Conservation (phyloP, 2,329 filamentous ascomycete species). For the Graphilbum sp. region DNA sequence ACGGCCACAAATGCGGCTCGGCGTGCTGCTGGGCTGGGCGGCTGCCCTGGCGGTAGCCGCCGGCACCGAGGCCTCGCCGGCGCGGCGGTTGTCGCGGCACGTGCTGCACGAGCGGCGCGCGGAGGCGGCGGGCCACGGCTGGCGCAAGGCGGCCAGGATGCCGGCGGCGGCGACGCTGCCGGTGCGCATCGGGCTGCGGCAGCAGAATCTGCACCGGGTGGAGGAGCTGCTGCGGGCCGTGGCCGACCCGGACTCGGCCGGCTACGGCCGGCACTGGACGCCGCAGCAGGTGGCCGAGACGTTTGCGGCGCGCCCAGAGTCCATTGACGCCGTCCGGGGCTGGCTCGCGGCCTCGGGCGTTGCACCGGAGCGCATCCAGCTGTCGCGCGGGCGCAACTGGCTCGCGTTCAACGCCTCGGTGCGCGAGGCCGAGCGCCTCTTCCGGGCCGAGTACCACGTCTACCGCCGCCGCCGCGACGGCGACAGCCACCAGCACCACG, state of each 20-base stretch:
- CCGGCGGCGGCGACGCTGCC: constrained; percentile 15
- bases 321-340: constrained; percentile 30
- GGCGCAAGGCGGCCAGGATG: constrained; percentile 11
- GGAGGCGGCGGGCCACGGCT: constrained; percentile 10
- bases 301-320: constrained; percentile 25
- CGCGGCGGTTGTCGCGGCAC: constrained; percentile 8
- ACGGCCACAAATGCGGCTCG: constrained; percentile 11
- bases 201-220: constrained; percentile 27
- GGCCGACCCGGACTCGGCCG: constrained; percentile 24
- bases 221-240: constrained; percentile 27
- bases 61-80: constrained; percentile 9
- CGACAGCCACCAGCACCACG: constrained; percentile 17
- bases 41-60: constrained; percentile 16
- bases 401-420: constrained; percentile 36
- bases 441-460: constrained; percentile 35
- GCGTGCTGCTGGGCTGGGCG: constrained; percentile 10
- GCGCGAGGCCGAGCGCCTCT: constrained; percentile 33
- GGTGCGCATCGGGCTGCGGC: constrained; percentile 26
- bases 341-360: constrained; percentile 40
- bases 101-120: constrained; percentile 18
- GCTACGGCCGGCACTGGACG: constrained; percentile 31
- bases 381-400: constrained; percentile 36
- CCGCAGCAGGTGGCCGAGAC: constrained; percentile 23
- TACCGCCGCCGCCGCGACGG: constrained; percentile 24
- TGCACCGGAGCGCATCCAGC: constrained; percentile 24